Percentiles rank a stretch among this genome's conserved stretches.
Conservation (phyloP, 2,329 filamentous ascomycete genomes). For the Hysterium pulicare region DNA sequence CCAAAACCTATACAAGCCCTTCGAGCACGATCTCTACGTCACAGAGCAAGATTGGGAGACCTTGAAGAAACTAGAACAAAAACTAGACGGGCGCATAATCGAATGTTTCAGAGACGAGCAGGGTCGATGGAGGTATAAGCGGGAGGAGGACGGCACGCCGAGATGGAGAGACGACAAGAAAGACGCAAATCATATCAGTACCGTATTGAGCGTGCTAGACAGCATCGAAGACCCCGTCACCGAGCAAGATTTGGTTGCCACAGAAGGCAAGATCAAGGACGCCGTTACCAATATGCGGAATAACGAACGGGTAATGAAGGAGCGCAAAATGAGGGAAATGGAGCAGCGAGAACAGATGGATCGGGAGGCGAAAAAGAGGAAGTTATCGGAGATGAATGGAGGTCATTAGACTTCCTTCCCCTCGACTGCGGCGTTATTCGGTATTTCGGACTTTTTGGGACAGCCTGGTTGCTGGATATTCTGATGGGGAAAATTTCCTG, state of each 20-base stretch:
- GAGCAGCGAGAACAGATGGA: constrained; percentile 6
- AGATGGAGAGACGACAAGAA: constrained; percentile 90
- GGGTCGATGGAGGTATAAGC: constrained; percentile 72
- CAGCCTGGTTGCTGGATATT: too few species aligned
- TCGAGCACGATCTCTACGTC: constrained; percentile 62
- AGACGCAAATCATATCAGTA: constrained; percentile 83
- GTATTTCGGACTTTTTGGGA: too few species aligned
- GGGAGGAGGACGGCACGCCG: constrained; percentile 51
- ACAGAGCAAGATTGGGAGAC: constrained; percentile 77
- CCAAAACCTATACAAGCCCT: constrained; percentile 61
- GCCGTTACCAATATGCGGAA: constrained; percentile 68
- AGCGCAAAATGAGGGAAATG: constrained; percentile 14
- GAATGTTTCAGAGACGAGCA: constrained; percentile 81
- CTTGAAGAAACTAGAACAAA: constrained; percentile 69
- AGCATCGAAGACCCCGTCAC: constrained; percentile 85
- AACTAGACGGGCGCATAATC: constrained; percentile 81
- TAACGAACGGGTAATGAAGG: constrained; percentile 19
- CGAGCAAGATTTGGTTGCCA: constrained; percentile 72
- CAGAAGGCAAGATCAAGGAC: constrained; percentile 68
- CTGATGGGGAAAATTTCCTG: too few species aligned
- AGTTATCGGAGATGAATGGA: constrained; percentile 22
- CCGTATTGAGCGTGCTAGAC: constrained; percentile 80
- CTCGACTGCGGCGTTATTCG: too few species aligned
- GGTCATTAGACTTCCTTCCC: too few species aligned
- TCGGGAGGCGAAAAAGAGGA: constrained; percentile 32